These are phyloP conservation scores for Cyberlindnera mississippiensis DNA, from an alignment of 805 yeast genomes.

Conservation along the genomic window DNA sequence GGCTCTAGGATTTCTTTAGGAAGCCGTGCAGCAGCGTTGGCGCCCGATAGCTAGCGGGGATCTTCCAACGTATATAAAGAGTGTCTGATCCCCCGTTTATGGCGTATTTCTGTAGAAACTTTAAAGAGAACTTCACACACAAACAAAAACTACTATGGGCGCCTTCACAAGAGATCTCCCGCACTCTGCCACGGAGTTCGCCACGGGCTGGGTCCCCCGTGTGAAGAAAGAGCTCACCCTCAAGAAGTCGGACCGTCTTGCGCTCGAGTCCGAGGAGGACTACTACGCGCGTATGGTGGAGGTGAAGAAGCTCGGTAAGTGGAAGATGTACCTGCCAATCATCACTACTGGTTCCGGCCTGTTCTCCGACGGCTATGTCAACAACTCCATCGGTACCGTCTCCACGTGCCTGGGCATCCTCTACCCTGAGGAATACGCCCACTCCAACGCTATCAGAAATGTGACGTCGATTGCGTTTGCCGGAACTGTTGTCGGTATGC, in stretches of 20 bases:
- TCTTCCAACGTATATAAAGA: no score
- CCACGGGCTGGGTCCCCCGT: conserved; percentile 40
- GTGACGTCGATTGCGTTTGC: conserved; percentile 86
- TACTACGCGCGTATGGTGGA: conserved; percentile 19
- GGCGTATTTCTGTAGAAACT: neutral
- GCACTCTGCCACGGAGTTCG: conserved; percentile 32
- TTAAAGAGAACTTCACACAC: neutral
- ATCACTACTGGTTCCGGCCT: conserved; percentile 88
- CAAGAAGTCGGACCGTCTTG: conserved; percentile 25
- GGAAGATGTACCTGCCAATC: conserved; percentile 56
- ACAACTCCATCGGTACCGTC: conserved; percentile 78
- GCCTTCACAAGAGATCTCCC: conserved; percentile 46
- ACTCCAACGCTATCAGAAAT: conserved; percentile 70
- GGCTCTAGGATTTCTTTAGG: no score
- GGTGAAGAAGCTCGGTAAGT: conserved; percentile 21
- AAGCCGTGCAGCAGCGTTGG: no score
- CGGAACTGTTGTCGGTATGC: conserved; percentile 87
- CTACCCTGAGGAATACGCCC: conserved; percentile 59
- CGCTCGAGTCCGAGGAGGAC: conserved; percentile 27
- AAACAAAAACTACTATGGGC: conserved; percentile 9
- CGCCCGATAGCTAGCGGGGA: no score
- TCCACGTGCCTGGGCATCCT: conserved; percentile 62
- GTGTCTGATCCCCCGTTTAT: no score
- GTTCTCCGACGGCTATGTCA: conserved; percentile 90
- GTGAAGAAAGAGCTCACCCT: conserved; percentile 41